A percentile compares a stretch with the other conserved stretches of the same genome.
These are phyloP conservation scores for Kodamaea fukazawae DNA, from an alignment of 805 yeast genomes.

Conservation along the genomic window DNA sequence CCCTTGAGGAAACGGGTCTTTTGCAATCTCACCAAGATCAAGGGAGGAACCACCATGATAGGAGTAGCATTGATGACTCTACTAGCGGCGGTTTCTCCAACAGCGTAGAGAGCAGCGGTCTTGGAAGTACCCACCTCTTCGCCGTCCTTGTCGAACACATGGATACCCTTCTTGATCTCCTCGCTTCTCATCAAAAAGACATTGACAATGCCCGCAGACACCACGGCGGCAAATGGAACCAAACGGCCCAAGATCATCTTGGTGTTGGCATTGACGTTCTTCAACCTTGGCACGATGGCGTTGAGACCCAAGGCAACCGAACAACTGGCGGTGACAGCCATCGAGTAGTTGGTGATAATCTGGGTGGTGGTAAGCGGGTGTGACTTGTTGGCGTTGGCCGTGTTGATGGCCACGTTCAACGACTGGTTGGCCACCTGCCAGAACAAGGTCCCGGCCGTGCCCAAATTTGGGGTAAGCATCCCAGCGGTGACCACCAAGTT, in stretches of 20 bases:
- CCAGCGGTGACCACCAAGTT: constrained; percentile 95
- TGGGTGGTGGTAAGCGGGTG: constrained; percentile 83
- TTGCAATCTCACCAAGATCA: constrained; percentile 76
- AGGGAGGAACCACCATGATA: constrained; percentile 94
- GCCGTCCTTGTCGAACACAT: constrained; percentile 63
- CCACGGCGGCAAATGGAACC: constrained; percentile 98
- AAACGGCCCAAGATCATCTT: constrained; percentile 74
- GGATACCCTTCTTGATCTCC: constrained; percentile 83
- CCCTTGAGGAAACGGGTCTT: constrained; percentile 59
- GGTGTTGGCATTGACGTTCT: constrained; percentile 64
- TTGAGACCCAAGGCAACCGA: constrained; percentile 93
- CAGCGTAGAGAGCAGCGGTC: constrained; percentile 87
- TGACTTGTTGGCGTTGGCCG: constrained; percentile 93
- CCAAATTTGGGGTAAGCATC: constrained; percentile 93
- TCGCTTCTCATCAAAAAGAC: constrained; percentile 96
- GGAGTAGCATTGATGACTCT: constrained; percentile 97
- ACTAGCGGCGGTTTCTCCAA: constrained; percentile 94
- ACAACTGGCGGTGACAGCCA: constrained; percentile 94
- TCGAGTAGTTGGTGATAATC: constrained; percentile 69
- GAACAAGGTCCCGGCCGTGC: constrained; percentile 85
- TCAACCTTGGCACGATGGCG: constrained; percentile 83
- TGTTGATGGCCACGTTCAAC: constrained; percentile 92
- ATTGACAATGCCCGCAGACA: constrained; percentile 92
- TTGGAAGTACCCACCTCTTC: constrained; percentile 67
- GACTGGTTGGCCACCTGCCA: constrained; percentile 99